phyloP scores from a whole-genome alignment of 192 early-diverging fungal species.

The Geranomyces variabilis region DNA sequence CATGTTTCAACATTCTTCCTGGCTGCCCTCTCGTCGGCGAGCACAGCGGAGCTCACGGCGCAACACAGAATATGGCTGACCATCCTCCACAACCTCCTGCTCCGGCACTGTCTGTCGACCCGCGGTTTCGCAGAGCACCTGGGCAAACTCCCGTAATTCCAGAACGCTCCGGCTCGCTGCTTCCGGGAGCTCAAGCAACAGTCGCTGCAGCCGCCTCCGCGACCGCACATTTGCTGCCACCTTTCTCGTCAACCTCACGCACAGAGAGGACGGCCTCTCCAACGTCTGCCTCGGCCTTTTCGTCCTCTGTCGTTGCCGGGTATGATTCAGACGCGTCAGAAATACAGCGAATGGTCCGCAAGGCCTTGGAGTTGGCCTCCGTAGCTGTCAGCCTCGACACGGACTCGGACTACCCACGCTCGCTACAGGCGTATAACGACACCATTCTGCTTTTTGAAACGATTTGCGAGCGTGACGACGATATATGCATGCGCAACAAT shows the following conservation, averaged over 20 bases:
- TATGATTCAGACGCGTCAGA: too few relatives aligned
- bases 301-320: too few relatives aligned
- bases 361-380: neutral
- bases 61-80: too few relatives aligned
- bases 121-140: too few relatives aligned
- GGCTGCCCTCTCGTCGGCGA: too few relatives aligned
- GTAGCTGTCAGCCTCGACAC: neutral
- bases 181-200: neutral
- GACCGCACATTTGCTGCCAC: neutral
- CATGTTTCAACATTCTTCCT: too few relatives aligned
- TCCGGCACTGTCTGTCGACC: too few relatives aligned
- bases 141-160: neutral
- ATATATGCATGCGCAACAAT: neutral
- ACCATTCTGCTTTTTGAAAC: conserved; percentile 4
- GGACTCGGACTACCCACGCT: neutral
- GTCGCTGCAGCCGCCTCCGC: neutral
- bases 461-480: neutral
- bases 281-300: neutral
- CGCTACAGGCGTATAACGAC: conserved; percentile 7
- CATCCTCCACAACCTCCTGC: too few relatives aligned
- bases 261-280: neutral
- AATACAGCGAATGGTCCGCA: neutral
- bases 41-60: too few relatives aligned
- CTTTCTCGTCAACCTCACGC: neutral
- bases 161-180: neutral